Evolutionary conservation across 2,329 filamentous ascomycete genomes (phyloP).

Genomic region (Xylaria sp.): DNA sequence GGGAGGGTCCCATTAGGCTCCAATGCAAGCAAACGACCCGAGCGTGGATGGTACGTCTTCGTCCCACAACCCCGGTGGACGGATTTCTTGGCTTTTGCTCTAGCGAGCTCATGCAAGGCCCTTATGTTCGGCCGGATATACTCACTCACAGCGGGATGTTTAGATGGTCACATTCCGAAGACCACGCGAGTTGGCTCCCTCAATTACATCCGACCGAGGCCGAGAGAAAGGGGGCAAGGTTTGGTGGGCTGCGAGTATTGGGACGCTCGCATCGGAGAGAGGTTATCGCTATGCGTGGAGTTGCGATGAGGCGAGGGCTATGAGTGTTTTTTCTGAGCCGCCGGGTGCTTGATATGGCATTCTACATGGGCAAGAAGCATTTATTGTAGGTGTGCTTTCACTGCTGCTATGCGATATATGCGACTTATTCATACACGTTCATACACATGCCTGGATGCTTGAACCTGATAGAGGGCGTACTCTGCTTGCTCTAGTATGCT

Average conservation of each 20-base stretch:
- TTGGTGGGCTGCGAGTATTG: background rate
- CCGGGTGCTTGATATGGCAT: background rate
- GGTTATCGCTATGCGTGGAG: background rate
- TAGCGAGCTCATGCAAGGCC: background rate
- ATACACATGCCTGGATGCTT: no score
- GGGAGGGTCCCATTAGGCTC: background rate
- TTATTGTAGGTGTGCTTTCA: no score
- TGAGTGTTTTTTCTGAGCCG: background rate
- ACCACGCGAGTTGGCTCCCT: background rate
- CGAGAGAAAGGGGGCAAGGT: background rate
- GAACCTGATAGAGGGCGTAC: no score
- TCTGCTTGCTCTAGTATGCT: no score
- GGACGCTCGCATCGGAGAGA: no score
- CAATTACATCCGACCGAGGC: background rate
- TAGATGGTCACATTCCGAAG: background rate
- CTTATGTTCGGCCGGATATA: background rate
- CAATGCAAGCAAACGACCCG: background rate
- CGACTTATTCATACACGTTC: no score
- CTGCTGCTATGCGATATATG: no score
- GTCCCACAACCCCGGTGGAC: slow-evolving; percentile 6
- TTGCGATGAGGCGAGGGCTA: background rate
- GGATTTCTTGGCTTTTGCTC: background rate
- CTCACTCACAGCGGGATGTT: background rate
- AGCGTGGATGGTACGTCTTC: background rate
- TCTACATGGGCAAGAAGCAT: background rate